A percentile compares a stretch with the other conserved stretches of the same genome.
These are phyloP conservation scores for Chlamydomonas urium DNA, from an alignment of 139 green algal species.

Conservation along the genomic window DNA sequence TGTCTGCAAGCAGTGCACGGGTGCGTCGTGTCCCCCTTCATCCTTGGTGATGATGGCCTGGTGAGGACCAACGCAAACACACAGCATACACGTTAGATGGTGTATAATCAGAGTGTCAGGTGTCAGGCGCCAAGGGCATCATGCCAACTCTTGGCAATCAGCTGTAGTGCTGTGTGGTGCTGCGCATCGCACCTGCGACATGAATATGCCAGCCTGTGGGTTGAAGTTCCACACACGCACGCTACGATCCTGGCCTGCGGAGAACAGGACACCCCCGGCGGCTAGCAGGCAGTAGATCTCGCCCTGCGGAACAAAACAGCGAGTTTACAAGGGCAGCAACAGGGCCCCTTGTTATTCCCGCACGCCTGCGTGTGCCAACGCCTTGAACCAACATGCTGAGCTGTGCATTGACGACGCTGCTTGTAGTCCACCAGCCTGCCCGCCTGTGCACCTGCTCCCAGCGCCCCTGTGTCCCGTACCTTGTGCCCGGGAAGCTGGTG, in stretches of 20 bases:
- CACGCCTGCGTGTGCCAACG: neutral
- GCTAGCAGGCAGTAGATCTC: conserved; percentile 43
- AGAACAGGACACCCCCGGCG: conserved; percentile 51
- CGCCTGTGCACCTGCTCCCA: neutral
- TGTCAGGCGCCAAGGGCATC: neutral
- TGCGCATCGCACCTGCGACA: conserved; percentile 27
- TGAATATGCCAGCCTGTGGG: conserved; percentile 39
- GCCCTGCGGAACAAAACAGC: conserved; percentile 27
- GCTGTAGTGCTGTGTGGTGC: neutral
- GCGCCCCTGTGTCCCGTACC: conserved; percentile 12
- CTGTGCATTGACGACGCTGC: neutral
- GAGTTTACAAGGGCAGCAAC: neutral
- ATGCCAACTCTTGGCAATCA: neutral
- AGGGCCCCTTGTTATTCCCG: neutral
- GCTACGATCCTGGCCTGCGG: conserved; percentile 58
- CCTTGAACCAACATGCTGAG: neutral
- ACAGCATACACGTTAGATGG: neutral
- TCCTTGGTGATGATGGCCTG: conserved; percentile 39
- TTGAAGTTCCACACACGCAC: conserved; percentile 71
- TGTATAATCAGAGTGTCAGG: neutral
- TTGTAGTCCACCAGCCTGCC: no score
- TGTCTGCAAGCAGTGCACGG: conserved; percentile 45
- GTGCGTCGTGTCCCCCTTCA: conserved; percentile 50
- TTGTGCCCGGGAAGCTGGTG: conserved; percentile 53
- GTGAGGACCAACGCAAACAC: neutral